Percentiles rank a stretch among this genome's conserved stretches.
These are phyloP conservation scores for Olyra latifolia DNA, from an alignment of 176 grass and related monocot species.

Conservation along the genomic window DNA sequence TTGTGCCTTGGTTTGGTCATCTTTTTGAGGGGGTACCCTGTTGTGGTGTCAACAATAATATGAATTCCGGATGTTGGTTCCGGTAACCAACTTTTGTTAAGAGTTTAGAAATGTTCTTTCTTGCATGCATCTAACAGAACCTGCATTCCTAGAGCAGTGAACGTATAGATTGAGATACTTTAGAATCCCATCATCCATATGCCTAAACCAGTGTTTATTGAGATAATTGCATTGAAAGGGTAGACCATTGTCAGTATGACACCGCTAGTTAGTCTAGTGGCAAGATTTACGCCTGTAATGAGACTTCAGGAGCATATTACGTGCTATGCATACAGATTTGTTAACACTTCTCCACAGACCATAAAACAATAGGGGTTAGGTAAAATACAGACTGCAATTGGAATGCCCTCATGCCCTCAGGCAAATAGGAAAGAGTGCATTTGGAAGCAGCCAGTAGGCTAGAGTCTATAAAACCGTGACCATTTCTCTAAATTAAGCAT, in stretches of 20 bases:
- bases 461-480: too few relatives aligned
- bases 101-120: conserved; percentile 1
- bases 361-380: not conserved
- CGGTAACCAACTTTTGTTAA: not conserved
- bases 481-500: too few relatives aligned
- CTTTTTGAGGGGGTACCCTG: not conserved
- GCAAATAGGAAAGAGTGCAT: not conserved
- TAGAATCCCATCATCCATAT: not conserved
- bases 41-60: not conserved
- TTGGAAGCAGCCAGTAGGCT: not conserved
- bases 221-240: not conserved
- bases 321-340: not conserved
- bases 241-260: not conserved
- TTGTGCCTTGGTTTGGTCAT: too few relatives aligned
- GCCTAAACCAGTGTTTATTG: not conserved
- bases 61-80: conserved; percentile 2
- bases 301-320: not conserved
- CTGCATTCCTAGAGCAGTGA: not conserved
- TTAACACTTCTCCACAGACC: not conserved
- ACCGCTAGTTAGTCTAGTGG: not conserved
- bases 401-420: not conserved
- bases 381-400: not conserved
- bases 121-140: not conserved
- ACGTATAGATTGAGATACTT: not conserved
- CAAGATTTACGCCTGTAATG: not conserved